A percentile compares a stretch with the other conserved stretches of the same genome.
These are phyloP conservation scores for Hypoxylon sp. DNA, from an alignment of 2,329 filamentous ascomycete genomes.

Conservation along the genomic window DNA sequence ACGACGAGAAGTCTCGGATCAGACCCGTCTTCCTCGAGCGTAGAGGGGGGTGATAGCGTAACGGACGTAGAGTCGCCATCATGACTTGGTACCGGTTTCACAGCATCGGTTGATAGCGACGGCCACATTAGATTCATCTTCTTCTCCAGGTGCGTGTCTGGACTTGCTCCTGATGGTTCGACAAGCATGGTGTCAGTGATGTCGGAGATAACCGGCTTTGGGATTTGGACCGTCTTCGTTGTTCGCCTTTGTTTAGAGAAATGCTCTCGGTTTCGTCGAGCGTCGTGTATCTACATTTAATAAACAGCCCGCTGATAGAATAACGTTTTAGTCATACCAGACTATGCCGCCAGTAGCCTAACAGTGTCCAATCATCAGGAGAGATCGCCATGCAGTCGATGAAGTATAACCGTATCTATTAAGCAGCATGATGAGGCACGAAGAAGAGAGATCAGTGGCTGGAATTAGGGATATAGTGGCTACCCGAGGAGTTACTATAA, in stretches of 20 bases:
- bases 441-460: slow-evolving; percentile 4
- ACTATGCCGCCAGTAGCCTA: slow-evolving; percentile 25
- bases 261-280: slow-evolving; percentile 8
- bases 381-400: slow-evolving; percentile 21
- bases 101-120: slow-evolving; percentile 6
- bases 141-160: slow-evolving; percentile 19
- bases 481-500: slow-evolving; percentile 5
- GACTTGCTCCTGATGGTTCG: slow-evolving; percentile 14
- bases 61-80: slow-evolving; percentile 14
- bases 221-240: slow-evolving; percentile 1
- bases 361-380: slow-evolving; percentile 34
- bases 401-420: slow-evolving; percentile 21
- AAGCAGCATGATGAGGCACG: slow-evolving; percentile 18
- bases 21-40: slow-evolving; percentile 1
- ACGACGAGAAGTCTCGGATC: slow-evolving; percentile 30
- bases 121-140: slow-evolving; percentile 16
- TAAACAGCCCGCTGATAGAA: slow-evolving; percentile 13
- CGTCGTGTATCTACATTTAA: slow-evolving; percentile 21
- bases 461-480: slow-evolving; percentile 8
- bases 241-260: slow-evolving; percentile 13
- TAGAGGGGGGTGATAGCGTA: slow-evolving; percentile 3
- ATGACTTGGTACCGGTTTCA: slow-evolving; percentile 11
- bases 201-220: background rate
- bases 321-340: slow-evolving; percentile 21
- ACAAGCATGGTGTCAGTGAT: slow-evolving; percentile 25